These are phyloP conservation scores for Sarocladiaceae sp. DNA, from an alignment of 2,329 filamentous ascomycete species.

Conservation along the genomic window DNA sequence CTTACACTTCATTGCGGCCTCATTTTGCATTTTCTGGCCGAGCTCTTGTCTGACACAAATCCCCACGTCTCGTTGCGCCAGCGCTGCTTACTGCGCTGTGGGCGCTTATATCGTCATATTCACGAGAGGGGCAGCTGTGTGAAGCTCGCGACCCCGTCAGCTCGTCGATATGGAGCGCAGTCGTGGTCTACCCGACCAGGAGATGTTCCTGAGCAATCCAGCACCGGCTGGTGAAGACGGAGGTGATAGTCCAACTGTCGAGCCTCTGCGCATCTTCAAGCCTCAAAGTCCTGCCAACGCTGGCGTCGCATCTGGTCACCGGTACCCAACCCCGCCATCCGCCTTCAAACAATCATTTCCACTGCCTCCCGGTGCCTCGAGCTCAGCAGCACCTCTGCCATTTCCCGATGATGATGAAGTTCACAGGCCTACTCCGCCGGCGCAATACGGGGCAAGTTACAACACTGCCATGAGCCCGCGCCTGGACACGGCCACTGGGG, in stretches of 20 bases:
- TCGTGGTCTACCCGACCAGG: slow-evolving; percentile 70
- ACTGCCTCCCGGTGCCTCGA: slow-evolving; percentile 64
- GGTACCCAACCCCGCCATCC: slow-evolving; percentile 46
- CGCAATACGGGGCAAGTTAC: slow-evolving; percentile 40
- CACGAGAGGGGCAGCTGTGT: neutral
- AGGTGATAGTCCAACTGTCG: slow-evolving; percentile 71
- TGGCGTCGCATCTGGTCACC: slow-evolving; percentile 35
- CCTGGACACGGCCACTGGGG: slow-evolving; percentile 49
- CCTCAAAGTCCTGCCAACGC: slow-evolving; percentile 60
- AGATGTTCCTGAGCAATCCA: slow-evolving; percentile 73
- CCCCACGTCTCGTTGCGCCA: neutral
- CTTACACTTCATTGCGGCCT: no score
- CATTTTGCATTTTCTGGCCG: neutral
- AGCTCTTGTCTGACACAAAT: no score
- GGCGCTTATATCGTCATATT: neutral
- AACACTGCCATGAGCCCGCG: slow-evolving; percentile 47
- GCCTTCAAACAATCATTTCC: slow-evolving; percentile 55
- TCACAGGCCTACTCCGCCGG: slow-evolving; percentile 39
- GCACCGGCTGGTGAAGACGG: slow-evolving; percentile 37
- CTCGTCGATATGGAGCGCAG: slow-evolving; percentile 41
- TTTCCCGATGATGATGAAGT: slow-evolving; percentile 70
- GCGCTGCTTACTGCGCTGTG: neutral
- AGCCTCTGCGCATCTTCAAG: slow-evolving; percentile 82
- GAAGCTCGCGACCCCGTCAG: neutral
- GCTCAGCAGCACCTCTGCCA: slow-evolving; percentile 61